phyloP scores from a whole-genome alignment of 345 rosid species.

The Camelina sativa region DNA sequence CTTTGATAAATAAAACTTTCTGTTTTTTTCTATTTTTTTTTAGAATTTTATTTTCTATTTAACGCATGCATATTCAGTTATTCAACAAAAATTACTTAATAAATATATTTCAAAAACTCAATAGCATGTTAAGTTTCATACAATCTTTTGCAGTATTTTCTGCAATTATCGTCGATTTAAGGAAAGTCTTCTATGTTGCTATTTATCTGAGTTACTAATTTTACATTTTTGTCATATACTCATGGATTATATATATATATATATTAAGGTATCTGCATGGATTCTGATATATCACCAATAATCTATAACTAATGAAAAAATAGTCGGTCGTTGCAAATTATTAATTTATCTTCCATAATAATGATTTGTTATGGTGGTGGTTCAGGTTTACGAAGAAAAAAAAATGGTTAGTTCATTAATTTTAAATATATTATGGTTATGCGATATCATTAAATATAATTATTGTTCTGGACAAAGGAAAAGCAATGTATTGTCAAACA shows the following conservation, averaged over 20 bases:
- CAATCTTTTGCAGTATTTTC: background rate
- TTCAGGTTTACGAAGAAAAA: background rate
- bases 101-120: no score
- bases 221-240: no score
- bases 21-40: no score
- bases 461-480: background rate
- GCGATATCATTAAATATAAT: background rate
- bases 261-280: conserved; percentile 24
- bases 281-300: conserved; percentile 32
- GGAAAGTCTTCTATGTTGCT: background rate
- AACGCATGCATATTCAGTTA: no score
- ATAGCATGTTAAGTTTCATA: background rate
- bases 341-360: background rate
- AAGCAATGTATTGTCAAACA: background rate
- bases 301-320: conserved; percentile 26
- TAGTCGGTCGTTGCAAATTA: background rate
- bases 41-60: no score
- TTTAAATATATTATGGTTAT: background rate
- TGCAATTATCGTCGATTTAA: background rate
- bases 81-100: background rate
- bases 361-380: conserved; percentile 25
- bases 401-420: background rate
- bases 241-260: background rate
- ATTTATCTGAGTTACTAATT: background rate
- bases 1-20: no score